Evolutionary conservation across 2,329 filamentous ascomycete species (phyloP).

Genomic region (Colletotrichum eleusines): DNA sequence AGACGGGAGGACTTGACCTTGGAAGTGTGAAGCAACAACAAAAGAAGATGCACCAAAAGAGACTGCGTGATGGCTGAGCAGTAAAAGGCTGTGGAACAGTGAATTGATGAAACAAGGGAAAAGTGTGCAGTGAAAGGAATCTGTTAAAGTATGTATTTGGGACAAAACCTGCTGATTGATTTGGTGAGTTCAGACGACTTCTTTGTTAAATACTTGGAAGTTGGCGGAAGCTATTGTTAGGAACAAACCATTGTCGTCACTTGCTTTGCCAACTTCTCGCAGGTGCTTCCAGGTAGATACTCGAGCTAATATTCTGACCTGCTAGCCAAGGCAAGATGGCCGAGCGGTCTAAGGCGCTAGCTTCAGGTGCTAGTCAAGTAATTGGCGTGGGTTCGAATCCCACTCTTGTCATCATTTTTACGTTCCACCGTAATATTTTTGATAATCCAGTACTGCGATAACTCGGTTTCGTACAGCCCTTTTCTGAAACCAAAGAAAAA

Average conservation of each 20-base stretch:
- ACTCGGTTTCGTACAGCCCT: too few species aligned
- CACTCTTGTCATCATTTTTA: conserved; percentile 25
- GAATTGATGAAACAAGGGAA: not conserved
- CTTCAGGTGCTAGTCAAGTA: conserved; percentile 31
- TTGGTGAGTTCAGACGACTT: not conserved
- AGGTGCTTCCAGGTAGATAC: too few species aligned
- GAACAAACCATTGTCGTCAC: too few species aligned
- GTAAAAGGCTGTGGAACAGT: not conserved
- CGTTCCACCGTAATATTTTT: too few species aligned
- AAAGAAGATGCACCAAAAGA: not conserved
- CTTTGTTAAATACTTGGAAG: not conserved
- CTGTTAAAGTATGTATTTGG: not conserved
- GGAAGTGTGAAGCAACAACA: not conserved
- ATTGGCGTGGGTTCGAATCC: conserved; percentile 28
- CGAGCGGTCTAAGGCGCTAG: conserved; percentile 33
- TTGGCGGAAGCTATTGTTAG: too few species aligned
- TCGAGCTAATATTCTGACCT: too few species aligned
- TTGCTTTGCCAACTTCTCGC: too few species aligned
- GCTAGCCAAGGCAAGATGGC: conserved; percentile 14
- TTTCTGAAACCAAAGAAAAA: too few species aligned
- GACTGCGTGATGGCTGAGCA: not conserved
- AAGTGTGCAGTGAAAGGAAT: not conserved
- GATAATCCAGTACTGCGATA: too few species aligned
- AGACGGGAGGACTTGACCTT: not conserved
- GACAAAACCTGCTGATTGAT: not conserved